Evolutionary conservation across 2,329 filamentous ascomycete species (phyloP), one percentile per base, ranked within the genome.

Genomic region (Sporothrix luriei): DNA sequence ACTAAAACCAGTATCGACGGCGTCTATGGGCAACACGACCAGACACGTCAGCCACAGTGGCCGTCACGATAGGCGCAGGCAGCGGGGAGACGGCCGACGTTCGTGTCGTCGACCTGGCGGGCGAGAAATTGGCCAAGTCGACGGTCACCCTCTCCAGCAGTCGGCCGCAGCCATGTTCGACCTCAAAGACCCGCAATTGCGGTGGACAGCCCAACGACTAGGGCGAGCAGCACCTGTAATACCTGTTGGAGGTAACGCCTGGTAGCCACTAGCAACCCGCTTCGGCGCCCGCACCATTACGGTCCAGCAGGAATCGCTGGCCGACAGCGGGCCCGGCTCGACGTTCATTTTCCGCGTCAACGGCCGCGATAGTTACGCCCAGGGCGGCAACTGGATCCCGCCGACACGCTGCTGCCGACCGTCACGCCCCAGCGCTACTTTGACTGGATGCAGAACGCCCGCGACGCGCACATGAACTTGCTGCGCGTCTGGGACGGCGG

Each of bases 331-430:
- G 68, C 85, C 90, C 4, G 92, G 91, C 26, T 91, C 89, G 38
- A 90, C 86, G 4, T 94, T 94, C 81, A 93, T 90, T 81, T 94
- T 95, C 78, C 83, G 87, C 73, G 81, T 95, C 77, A 94, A 95
- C 78, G 88, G 88, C 65, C 83, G 91, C 11, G 89, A 91, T 29
- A 81, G 94, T 1, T 94, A 92, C 78, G 93, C 90, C 70, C 91
- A 91, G 24, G 92, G 92, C n/a, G 92, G 90, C 73, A 87, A 94
- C 77, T 94, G 91, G 91, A 94, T 94, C 71, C 91, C 0, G 91
- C 91, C 0, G 91, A 94, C 76, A 93, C 87, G 75, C 93, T 94
- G 76, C 85, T 91, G 33, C 89, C 91, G 0, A 85, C 91, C 4
- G 88, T 94, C 68, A 84, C 83, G 10, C 83, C 82, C 54, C 82